These are phyloP conservation scores for Gossypium laxum DNA, from an alignment of 441 rosid species.

Conservation along the genomic window DNA sequence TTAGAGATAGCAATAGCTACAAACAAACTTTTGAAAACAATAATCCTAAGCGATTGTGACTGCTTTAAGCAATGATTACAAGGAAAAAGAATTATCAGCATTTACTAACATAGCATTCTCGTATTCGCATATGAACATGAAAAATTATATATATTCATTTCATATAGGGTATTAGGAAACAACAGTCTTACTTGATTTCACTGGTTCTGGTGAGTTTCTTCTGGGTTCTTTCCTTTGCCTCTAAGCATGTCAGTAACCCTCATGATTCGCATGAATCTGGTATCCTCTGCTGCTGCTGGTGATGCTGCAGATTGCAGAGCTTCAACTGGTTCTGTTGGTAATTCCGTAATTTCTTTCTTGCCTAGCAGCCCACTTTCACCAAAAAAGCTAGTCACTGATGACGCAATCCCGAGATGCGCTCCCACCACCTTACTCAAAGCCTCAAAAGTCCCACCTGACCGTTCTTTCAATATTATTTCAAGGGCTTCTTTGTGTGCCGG, in stretches of 20 bases:
- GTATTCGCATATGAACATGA: neutral
- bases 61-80: neutral
- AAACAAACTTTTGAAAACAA: neutral
- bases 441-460: slow-evolving; percentile 81
- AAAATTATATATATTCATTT: neutral
- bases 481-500: slow-evolving; percentile 96
- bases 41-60: neutral
- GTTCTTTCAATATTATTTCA: slow-evolving; percentile 81
- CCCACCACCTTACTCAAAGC: slow-evolving; percentile 87
- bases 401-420: slow-evolving; percentile 78
- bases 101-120: neutral
- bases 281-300: slow-evolving; percentile 50
- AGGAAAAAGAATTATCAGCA: neutral
- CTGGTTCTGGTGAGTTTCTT: slow-evolving; percentile 41
- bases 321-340: slow-evolving; percentile 36
- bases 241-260: slow-evolving; percentile 84
- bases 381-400: slow-evolving; percentile 79
- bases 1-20: neutral
- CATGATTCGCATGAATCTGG: slow-evolving; percentile 87
- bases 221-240: slow-evolving; percentile 52
- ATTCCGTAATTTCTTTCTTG: slow-evolving; percentile 58
- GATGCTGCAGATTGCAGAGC: slow-evolving; percentile 36
- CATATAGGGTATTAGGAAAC: neutral
- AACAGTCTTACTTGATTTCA: slow-evolving; percentile 18
- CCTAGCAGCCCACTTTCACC: slow-evolving; percentile 78